Base-by-base conservation (phyloP, 345 rosid species). In the Gossypium longicalyx region DNA sequence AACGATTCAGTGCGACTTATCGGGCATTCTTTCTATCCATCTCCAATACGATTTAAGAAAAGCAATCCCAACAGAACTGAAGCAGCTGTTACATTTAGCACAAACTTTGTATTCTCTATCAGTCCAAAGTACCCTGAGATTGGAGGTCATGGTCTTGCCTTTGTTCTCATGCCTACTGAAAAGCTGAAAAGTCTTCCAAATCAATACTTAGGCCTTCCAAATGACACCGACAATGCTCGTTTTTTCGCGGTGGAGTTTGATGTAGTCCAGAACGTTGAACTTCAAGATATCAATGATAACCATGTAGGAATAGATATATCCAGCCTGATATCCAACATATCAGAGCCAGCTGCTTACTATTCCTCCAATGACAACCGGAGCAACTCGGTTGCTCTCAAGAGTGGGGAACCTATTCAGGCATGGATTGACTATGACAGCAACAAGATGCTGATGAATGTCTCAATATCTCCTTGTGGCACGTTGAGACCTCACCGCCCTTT, bases 91-190 rank as follows among this genome's bases (percentile, higher is more conserved):
- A 77, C 80, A 45, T 85, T 83, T 43, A 81, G 83, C 17, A 77
- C 83, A 1, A 72, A 79, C 64, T 83, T 85, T 47, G 85, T 83
- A n/a, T 83, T 85, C 62, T 79, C 85, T 2, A 76, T 83, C 9
- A 45, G 61, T 12, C 79, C 82, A 0, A 72, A 78, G 41, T 77
- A 83, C 65, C 79, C 82, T 23, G 62, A 63, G 48, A 76, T 81
- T 15, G 86, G 85, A 19, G 83, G 85, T 59, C 83, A 78, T 47
- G 83, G 86, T 17, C 70, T 83, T 63, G 86, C 88, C 66, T 85
- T 85, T 67, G 73, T 77, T 49, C 72, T 83, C 57, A 76, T 80
- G 52, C 17, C 85, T n/a, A 73, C 83, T 2, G 74, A 73, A 44
- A 71, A 51, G 34, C 79, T 75, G 12, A 60, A 20, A 1, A 52